Evolutionary conservation across 768 basidiomycete species (phyloP), one percentile per base, ranked within the genome.

Genomic region (Tulasnella sp.): DNA sequence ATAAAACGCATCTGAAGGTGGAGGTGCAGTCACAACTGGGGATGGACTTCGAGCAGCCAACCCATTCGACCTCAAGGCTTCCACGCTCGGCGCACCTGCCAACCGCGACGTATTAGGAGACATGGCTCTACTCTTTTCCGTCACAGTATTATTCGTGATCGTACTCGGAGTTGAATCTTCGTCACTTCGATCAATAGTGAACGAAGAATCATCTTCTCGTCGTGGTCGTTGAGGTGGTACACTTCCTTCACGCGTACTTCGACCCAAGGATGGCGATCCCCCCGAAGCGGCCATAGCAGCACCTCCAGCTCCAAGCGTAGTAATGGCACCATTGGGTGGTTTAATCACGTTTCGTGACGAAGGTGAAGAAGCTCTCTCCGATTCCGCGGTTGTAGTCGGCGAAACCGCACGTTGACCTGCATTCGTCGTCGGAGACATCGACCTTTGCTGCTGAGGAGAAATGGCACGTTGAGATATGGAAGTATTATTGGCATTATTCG

Each of bases 1-100:
- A 59, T 80, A 75, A 59, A 80, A 80, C 2, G 73, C 77, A 55
- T 84, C 81, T 13, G 72, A 60, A 0, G 83, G 81, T 7, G 76
- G 73, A 48, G 37, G 66, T 66, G 46, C 75, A 69, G 48, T 77
- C 1, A 77, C 67, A 16, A 71, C 65, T 25, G 77, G 77, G 3
- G 79, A 81, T 19, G 75, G 72, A 54, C 75, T 77, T 31, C 80
- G 70, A 8, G 71, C 70, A 19, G 67, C 63, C 4, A 72, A 59
- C 1, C 74, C 72, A 53, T 74, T 78, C 48, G 74, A 66, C 19
- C 59, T 67, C 68, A 78, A n/a, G n/a, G n/a, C n/a, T n/a, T n/a
- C n/a, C n/a, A 70, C 10, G 75, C 68, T 62, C 84, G 73, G 56
- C 70, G 77, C 5, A 74, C 69, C 22, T 69, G 69, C 48, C 68